Base-by-base conservation (phyloP, 176 grass and related monocot species). In the Zea luxurians region DNA sequence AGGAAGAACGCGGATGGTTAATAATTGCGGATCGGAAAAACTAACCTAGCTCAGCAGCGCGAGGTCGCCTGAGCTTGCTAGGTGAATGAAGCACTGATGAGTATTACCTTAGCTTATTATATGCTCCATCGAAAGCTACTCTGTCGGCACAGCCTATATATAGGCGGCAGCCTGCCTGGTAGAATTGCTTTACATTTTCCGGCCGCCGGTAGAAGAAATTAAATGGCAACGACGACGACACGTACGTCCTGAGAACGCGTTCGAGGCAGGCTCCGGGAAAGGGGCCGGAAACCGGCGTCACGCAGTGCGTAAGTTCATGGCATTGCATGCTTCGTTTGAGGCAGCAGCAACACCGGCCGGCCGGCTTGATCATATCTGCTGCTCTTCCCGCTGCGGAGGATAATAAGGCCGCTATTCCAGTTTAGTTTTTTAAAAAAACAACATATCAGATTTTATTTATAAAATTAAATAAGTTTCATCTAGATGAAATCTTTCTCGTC, bases 201-300 rank as follows among this genome's bases (percentile, higher is more conserved):
- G 7, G 71, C 59, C 35, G 21, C 9, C 20, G 10, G 21, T 34
- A 2, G 44, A 52, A 2, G 44, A 52, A 71, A 78, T 64, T 15
- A 72, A 76, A 27, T 27, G 13, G 74, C 7, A 58, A 18, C 73
- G 4, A 60, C 8, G n/a, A n/a, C n/a, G n/a, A n/a, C n/a, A n/a
- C 15, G 35, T 46, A 10, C 36, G 62, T 1, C 62, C 40, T 16
- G 16, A 18, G 20, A 34, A 61, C 60, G 58, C 35, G 37, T 78
- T 78, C 76, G 4, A 54, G 47, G 74, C 13, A 76, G 58, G 74
- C 58, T 76, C 74, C 12, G 7, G 57, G 74, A 76, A 75, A 55
- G 55, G 10, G n/a, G 40, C 55, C 10, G 40, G 72, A 75, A 61
- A n/a, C n/a, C 17, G 40, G 5, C 35, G n/a, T 34, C 55, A 16